These are phyloP conservation scores for Moniliophthora roreri DNA, from an alignment of 1,284 basidiomycete species.

Conservation along the genomic window DNA sequence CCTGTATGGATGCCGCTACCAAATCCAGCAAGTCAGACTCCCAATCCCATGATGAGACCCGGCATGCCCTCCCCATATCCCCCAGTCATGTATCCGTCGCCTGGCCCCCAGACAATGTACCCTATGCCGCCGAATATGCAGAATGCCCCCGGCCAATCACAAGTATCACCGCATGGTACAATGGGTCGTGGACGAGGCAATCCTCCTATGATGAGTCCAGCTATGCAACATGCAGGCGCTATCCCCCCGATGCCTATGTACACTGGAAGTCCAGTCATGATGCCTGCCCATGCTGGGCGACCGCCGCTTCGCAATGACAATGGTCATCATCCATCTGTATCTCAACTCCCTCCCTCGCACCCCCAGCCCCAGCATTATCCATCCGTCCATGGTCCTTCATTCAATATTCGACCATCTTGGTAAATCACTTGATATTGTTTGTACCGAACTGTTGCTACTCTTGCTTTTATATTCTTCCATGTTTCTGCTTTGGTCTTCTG, in stretches of 20 bases:
- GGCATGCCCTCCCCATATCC: constrained; percentile 53
- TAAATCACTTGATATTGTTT: constrained; percentile 27
- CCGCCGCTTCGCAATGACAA: constrained; percentile 37
- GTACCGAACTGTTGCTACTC: constrained; percentile 3
- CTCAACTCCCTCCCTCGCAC: constrained; percentile 5
- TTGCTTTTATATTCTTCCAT: constrained; percentile 5
- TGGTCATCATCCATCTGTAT: constrained; percentile 17
- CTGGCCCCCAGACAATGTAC: constrained; percentile 51
- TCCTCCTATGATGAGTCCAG: constrained; percentile 64
- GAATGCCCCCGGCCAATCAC: constrained; percentile 21
- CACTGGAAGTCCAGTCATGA: constrained; percentile 62
- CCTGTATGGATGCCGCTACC: constrained; percentile 67
- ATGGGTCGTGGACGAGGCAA: constrained; percentile 45
- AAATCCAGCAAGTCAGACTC: constrained; percentile 43
- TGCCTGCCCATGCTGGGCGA: constrained; percentile 43
- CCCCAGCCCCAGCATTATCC: constrained; percentile 8
- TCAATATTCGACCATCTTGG: constrained; percentile 40
- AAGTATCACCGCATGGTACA: constrained; percentile 42
- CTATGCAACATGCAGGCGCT: constrained; percentile 53
- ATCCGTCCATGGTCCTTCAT: constrained; percentile 20
- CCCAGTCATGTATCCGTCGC: constrained; percentile 58
- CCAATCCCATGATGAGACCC: constrained; percentile 53
- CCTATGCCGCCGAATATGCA: constrained; percentile 45
- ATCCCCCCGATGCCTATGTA: constrained; percentile 50
- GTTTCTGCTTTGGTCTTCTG: constrained; percentile 21